phyloP scores from a whole-genome alignment of 768 basidiomycete genomes.

The Pleurotus eryngii region DNA sequence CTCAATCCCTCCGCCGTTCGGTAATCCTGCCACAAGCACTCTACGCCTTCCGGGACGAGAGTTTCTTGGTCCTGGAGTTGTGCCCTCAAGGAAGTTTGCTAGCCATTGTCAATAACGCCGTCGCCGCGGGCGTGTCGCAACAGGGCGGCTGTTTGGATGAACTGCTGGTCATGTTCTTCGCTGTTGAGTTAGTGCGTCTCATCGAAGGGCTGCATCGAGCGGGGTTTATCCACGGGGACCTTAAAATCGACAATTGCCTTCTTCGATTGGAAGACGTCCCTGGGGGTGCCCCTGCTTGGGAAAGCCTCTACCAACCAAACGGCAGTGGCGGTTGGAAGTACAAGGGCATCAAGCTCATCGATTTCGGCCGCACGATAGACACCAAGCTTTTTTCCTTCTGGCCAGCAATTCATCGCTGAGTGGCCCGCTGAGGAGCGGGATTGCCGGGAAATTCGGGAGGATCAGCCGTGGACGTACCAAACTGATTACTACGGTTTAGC shows the following conservation, averaged over 20 bases:
- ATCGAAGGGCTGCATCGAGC: slow-evolving; percentile 77
- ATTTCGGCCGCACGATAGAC: slow-evolving; percentile 96
- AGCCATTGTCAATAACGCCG: slow-evolving; percentile 85
- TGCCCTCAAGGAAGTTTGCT: slow-evolving; percentile 91
- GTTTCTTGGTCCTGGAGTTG: slow-evolving; percentile 82
- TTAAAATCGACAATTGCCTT: slow-evolving; percentile 99
- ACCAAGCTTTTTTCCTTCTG: slow-evolving; percentile 76
- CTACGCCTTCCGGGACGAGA: slow-evolving; percentile 86
- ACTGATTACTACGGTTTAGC: slow-evolving; percentile 97
- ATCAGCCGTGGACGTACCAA: slow-evolving; percentile 88
- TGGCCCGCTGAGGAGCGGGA: slow-evolving; percentile 90
- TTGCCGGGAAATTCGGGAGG: slow-evolving; percentile 86
- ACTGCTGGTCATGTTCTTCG: slow-evolving; percentile 92
- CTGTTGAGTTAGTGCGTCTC: slow-evolving; percentile 80
- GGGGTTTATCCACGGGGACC: slow-evolving; percentile 95
- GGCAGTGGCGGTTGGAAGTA: slow-evolving; percentile 83
- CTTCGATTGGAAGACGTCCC: slow-evolving; percentile 84
- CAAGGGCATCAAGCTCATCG: slow-evolving; percentile 92
- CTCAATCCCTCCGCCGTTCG: slow-evolving; percentile 54
- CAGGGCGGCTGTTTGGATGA: slow-evolving; percentile 86
- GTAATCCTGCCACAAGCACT: slow-evolving; percentile 76
- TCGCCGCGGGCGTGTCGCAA: slow-evolving; percentile 70
- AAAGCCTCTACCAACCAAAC: slow-evolving; percentile 66
- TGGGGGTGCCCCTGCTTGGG: slow-evolving; percentile 67
- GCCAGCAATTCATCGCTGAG: slow-evolving; percentile 80